Conservation (phyloP, 805 yeast genomes). For the Candida hungchunana region DNA sequence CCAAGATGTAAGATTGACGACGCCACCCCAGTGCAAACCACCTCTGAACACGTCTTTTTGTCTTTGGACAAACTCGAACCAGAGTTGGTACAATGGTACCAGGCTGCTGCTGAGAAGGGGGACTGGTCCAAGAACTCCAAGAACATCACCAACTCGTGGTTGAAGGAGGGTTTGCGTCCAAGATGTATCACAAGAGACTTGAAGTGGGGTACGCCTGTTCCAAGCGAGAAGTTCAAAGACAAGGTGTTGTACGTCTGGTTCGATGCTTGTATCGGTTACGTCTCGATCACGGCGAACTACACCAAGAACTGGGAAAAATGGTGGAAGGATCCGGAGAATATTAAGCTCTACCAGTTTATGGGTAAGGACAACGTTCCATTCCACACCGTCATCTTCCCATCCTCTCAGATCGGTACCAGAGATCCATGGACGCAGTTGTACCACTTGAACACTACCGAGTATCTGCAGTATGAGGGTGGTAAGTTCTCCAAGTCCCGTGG, state of each 20-base stretch:
- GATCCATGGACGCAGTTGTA: slow-evolving; percentile 89
- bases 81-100: slow-evolving; percentile 67
- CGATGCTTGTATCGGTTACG: slow-evolving; percentile 96
- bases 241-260: slow-evolving; percentile 98
- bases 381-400: slow-evolving; percentile 98
- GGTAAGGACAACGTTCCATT: slow-evolving; percentile 99
- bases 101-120: slow-evolving; percentile 63
- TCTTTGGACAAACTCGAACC: slow-evolving; percentile 82
- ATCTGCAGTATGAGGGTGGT: slow-evolving; percentile 96
- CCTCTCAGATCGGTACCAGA: slow-evolving; percentile 81
- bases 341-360: slow-evolving; percentile 92
- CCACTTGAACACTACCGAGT: slow-evolving; percentile 92
- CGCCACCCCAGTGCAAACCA: slow-evolving; percentile 72
- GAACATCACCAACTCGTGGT: slow-evolving; percentile 89
- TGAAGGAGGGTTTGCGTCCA: slow-evolving; percentile 86
- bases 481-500: slow-evolving; percentile 98
- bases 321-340: slow-evolving; percentile 95
- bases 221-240: slow-evolving; percentile 76
- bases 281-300: slow-evolving; percentile 93
- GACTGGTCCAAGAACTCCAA: slow-evolving; percentile 90
- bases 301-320: slow-evolving; percentile 75
- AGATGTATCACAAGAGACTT: slow-evolving; percentile 97
- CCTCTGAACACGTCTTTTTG: slow-evolving; percentile 83
- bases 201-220: slow-evolving; percentile 98
- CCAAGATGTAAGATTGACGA: slow-evolving; percentile 95